phyloP scores from a whole-genome alignment of 2,329 filamentous ascomycete species.

The Penicillium hordei region DNA sequence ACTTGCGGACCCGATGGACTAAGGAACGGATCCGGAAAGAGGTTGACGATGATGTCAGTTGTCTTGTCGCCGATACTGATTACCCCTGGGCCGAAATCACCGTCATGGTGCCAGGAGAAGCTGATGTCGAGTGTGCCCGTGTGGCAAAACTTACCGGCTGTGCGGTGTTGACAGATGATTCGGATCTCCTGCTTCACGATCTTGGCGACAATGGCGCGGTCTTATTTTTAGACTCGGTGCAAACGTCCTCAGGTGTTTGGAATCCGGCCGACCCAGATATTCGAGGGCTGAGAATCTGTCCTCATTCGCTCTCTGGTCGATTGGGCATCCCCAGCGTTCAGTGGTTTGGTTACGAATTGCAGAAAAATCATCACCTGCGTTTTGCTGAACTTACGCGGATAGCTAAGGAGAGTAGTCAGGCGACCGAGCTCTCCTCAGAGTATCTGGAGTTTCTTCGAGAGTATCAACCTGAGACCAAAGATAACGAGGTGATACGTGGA shows the following conservation, averaged over 20 bases:
- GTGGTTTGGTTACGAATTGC: conserved; percentile 44
- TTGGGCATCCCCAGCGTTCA: conserved; percentile 37
- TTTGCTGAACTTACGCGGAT: conserved; percentile 35
- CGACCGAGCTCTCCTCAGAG: conserved; percentile 15
- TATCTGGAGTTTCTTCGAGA: conserved; percentile 39
- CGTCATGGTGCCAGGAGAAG: conserved; percentile 75
- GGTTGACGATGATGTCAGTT: conserved; percentile 9
- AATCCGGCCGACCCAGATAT: conserved; percentile 24
- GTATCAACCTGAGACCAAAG: conserved; percentile 27
- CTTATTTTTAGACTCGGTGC: conserved; percentile 67
- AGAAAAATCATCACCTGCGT: conserved; percentile 28
- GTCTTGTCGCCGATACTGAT: conserved; percentile 19
- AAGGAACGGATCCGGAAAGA: conserved; percentile 25
- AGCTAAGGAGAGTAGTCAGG: conserved; percentile 25
- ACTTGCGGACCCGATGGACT: conserved; percentile 54
- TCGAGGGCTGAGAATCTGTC: conserved; percentile 41
- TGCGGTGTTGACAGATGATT: conserved; percentile 77
- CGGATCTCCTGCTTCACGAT: conserved; percentile 76
- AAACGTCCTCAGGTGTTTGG: conserved; percentile 29
- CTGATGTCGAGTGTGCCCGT: conserved; percentile 75
- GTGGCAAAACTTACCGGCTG: conserved; percentile 57
- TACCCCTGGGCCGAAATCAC: conserved; percentile 42
- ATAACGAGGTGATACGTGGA: not conserved
- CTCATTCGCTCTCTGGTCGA: conserved; percentile 31
- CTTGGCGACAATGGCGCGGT: conserved; percentile 63